Evolutionary conservation across 2,329 filamentous ascomycete genomes (phyloP).

Genomic region (Penicillium fuscoglaucum): DNA sequence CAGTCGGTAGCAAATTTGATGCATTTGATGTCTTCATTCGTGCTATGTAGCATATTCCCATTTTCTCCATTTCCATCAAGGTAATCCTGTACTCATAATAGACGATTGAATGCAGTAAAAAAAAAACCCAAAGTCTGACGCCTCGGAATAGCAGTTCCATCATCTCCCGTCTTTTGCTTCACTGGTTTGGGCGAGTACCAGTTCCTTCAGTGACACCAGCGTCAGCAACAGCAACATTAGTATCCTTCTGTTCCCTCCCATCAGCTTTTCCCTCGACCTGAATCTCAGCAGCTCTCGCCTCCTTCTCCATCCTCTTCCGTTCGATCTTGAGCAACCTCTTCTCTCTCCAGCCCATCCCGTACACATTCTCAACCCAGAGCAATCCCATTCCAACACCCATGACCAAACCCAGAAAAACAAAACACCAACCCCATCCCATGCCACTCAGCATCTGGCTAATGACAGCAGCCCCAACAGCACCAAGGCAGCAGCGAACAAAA

Average conservation of each 20-base stretch:
- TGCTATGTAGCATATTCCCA: neutral
- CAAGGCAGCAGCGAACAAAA: constrained; percentile 32
- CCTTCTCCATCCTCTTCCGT: constrained; percentile 11
- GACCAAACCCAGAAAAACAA: constrained; percentile 26
- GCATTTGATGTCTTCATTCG: constrained; percentile 28
- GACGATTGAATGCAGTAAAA: neutral
- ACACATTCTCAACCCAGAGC: constrained; percentile 18
- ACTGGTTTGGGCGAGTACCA: neutral
- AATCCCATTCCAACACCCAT: constrained; percentile 19
- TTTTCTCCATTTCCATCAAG: neutral
- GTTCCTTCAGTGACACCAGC: neutral
- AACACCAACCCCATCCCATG: constrained; percentile 33
- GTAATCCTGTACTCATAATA: neutral
- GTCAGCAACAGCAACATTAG: neutral
- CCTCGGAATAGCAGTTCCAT: neutral
- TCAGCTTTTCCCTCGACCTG: neutral
- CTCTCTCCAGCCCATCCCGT: constrained; percentile 26
- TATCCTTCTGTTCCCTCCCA: neutral
- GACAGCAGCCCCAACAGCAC: constrained; percentile 29
- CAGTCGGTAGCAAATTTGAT: constrained; percentile 33
- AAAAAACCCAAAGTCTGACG: neutral
- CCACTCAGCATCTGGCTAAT: constrained; percentile 28
- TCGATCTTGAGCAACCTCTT: constrained; percentile 14
- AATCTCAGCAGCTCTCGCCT: neutral
- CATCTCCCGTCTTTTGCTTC: neutral